Percentiles rank a stretch among this genome's conserved stretches.
These are phyloP conservation scores for Candida montana DNA, from an alignment of 805 yeast genomes.

Conservation along the genomic window DNA sequence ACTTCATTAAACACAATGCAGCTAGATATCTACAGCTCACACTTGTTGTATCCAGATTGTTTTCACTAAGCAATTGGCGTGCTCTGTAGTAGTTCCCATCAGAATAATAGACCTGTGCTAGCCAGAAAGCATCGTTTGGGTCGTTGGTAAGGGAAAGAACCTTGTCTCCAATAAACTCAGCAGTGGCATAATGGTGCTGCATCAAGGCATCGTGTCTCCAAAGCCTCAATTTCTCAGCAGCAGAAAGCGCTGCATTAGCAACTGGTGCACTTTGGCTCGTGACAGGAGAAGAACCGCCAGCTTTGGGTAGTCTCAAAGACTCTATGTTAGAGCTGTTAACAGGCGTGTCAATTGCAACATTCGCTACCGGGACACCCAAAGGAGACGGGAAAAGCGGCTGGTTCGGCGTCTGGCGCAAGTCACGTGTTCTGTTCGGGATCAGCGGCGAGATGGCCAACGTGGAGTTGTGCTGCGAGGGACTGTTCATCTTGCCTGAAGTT, in stretches of 20 bases:
- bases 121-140: slow-evolving; percentile 93
- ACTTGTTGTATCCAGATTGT: slow-evolving; percentile 46
- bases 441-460: slow-evolving; percentile 71
- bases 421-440: slow-evolving; percentile 31
- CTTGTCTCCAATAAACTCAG: slow-evolving; percentile 88
- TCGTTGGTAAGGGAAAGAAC: slow-evolving; percentile 78
- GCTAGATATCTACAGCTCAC: slow-evolving; percentile 79
- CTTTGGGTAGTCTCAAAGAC: background rate
- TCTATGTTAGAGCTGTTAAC: background rate
- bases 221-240: slow-evolving; percentile 76
- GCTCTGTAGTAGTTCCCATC: slow-evolving; percentile 78
- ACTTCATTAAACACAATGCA: slow-evolving; percentile 64
- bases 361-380: slow-evolving; percentile 27
- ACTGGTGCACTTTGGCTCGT: background rate
- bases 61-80: slow-evolving; percentile 57
- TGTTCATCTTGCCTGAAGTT: slow-evolving; percentile 7
- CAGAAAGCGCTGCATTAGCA: slow-evolving; percentile 35
- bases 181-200: slow-evolving; percentile 89
- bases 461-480: slow-evolving; percentile 61
- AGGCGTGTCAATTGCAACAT: slow-evolving; percentile 4
- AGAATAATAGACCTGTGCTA: slow-evolving; percentile 82
- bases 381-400: slow-evolving; percentile 32
- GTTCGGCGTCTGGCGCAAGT: slow-evolving; percentile 45
- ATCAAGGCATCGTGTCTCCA: slow-evolving; percentile 93
- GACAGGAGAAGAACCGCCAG: background rate